Percentiles rank a stretch among this genome's conserved stretches.
Conservation (phyloP, 768 basidiomycete genomes). For the Suillus alpinus region DNA sequence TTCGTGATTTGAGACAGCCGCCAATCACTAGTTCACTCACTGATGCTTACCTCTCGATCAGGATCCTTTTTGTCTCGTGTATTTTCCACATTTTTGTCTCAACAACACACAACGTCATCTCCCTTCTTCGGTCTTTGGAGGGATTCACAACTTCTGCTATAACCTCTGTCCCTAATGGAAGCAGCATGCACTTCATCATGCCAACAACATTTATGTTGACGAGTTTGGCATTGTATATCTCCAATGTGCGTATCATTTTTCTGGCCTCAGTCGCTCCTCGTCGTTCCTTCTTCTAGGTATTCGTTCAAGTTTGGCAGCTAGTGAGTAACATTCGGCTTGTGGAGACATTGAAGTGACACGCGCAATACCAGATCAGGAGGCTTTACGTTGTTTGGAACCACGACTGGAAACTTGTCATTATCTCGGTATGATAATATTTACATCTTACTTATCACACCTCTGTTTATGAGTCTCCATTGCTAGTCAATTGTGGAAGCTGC, state of each 20-base stretch:
- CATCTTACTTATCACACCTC: not conserved
- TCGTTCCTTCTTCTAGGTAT: not conserved
- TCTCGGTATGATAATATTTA: not conserved
- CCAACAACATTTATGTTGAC: not conserved
- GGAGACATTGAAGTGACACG: not conserved
- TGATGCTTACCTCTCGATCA: not conserved
- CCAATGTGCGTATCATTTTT: not conserved
- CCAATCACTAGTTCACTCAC: not conserved
- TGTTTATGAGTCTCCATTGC: not conserved
- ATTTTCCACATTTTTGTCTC: constrained; percentile 5
- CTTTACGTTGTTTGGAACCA: constrained; percentile 7
- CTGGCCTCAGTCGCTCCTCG: not conserved
- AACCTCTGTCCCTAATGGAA: not conserved
- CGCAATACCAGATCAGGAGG: constrained; percentile 5
- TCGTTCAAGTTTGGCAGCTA: constrained; percentile 5
- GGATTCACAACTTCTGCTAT: not conserved
- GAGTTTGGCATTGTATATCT: constrained; percentile 2
- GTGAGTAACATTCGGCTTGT: not conserved
- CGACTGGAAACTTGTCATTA: constrained; percentile 2
- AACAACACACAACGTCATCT: constrained; percentile 5
- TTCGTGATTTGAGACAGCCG: not conserved
- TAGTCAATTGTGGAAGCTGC: constrained; percentile 8
- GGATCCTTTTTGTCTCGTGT: constrained; percentile 1
- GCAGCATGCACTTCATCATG: not conserved
- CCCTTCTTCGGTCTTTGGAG: constrained; percentile 1